Evolutionary conservation across 1,139 yeast genomes (phyloP), one percentile per base, ranked within the genome.

Genomic region (Magnusiomyces ingens): DNA sequence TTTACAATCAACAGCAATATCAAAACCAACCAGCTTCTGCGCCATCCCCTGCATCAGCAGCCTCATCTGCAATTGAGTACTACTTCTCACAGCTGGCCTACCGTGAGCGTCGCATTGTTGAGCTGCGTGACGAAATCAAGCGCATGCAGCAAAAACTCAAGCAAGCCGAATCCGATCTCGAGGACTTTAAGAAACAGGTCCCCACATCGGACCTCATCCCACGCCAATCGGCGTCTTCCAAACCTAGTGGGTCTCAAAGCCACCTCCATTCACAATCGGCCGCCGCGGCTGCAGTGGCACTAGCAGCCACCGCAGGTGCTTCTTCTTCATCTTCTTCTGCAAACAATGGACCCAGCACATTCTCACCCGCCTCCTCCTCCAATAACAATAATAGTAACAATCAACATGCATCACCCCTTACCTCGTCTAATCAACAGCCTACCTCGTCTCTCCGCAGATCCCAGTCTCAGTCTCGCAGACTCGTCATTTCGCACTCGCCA

Each of bases 61-160:
- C 49, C n/a, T 37, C 49, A 5, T 46, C 49, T 2, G 49, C 49
- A 5, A 46, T 52, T 5, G 57, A 52, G 42, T 50, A 50, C 42
- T 58, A 57, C 52, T 57, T 68, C 50, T 66, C 71, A 29, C 63
- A 65, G 54, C 62, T 70, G 48, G 73, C 73, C 2, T 63, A 67
- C 44, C 65, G 67, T 48, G 72, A 70, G 53, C 64, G 72, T 2
- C 60, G 65, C 19, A 72, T 70, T 15, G 66, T 66, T 18, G 72
- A 70, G 54, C 63, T 70, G 37, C 56, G 63, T 17, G 70, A 67
- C 53, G 71, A 70, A 55, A 58, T 68, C 48, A 59, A 62, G 52
- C 57, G 67, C 38, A 59, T 65, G 41, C 65, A 68, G 49, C 60
- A 57, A 42, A 61, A 60, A 48, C 62, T 67, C 50, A 59, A 59